These are phyloP conservation scores for Solanum lignicaule DNA, from an alignment of 257 asterid genomes.

Conservation along the genomic window DNA sequence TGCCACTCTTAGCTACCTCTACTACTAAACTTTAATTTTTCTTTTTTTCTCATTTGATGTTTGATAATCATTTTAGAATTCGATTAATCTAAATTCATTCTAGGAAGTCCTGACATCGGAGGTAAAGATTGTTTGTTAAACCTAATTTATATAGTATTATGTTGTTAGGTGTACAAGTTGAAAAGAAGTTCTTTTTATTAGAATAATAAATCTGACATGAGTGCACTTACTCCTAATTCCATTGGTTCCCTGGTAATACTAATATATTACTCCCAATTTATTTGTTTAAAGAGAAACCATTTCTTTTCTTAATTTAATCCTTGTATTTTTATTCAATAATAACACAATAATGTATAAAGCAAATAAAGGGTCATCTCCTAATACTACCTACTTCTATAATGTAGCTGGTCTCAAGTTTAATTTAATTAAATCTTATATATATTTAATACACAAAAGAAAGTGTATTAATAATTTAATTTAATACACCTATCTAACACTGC, in stretches of 20 bases:
- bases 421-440: neutral
- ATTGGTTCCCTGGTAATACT: slow-evolving; percentile 20
- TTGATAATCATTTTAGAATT: neutral
- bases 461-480: neutral
- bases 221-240: slow-evolving; percentile 24
- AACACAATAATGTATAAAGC: neutral
- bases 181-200: neutral
- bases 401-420: neutral
- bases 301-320: neutral
- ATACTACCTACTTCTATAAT: slow-evolving; percentile 3
- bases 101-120: neutral
- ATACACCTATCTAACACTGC: neutral
- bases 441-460: slow-evolving; percentile 1
- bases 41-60: neutral
- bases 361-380: slow-evolving; percentile 6
- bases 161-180: neutral
- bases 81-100: neutral
- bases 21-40: neutral
- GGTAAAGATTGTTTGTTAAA: neutral
- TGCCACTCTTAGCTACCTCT: neutral
- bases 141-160: neutral
- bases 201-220: slow-evolving; percentile 22
- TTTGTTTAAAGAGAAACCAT: neutral
- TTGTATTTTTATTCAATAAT: neutral
- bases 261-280: neutral